Conservation (phyloP, 176 grass and related monocot genomes). For the Canna indica region DNA sequence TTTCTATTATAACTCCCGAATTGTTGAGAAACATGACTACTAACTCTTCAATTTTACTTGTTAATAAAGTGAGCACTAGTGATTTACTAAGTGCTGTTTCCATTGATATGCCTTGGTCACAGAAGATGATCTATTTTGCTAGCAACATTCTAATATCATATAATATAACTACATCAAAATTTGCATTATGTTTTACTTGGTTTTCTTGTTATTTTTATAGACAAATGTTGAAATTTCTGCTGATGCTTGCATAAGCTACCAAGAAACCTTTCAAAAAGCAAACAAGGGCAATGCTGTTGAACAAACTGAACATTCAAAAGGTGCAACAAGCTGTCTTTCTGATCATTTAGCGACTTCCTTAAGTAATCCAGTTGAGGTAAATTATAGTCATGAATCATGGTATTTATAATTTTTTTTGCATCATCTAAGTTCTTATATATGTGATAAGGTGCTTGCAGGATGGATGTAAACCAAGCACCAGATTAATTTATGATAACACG, state of each 20-base stretch:
- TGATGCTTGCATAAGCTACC: slow-evolving; percentile 15
- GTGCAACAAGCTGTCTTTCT: slow-evolving; percentile 20
- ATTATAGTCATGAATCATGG: neutral
- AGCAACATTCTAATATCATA: neutral
- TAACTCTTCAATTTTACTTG: neutral
- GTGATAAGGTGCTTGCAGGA: slow-evolving; percentile 4
- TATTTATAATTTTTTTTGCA: neutral
- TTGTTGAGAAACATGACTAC: neutral
- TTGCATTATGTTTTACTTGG: neutral
- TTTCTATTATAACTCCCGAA: neutral
- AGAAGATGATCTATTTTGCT: neutral
- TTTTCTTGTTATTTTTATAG: slow-evolving; percentile 18
- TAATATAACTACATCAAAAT: neutral
- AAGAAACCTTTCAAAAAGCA: slow-evolving; percentile 12
- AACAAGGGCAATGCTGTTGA: slow-evolving; percentile 4
- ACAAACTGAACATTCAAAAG: slow-evolving; percentile 8
- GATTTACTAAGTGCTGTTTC: too few relatives aligned
- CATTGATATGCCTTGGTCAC: neutral
- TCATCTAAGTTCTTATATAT: slow-evolving; percentile 2
- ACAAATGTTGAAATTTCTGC: slow-evolving; percentile 1
- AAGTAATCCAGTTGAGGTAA: slow-evolving; percentile 19
- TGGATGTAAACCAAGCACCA: neutral
- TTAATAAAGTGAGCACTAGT: too few relatives aligned
- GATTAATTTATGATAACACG: neutral
- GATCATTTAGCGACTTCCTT: slow-evolving; percentile 11